Conservation (phyloP, 208 protist species). For the Crithidia fasciculata region DNA sequence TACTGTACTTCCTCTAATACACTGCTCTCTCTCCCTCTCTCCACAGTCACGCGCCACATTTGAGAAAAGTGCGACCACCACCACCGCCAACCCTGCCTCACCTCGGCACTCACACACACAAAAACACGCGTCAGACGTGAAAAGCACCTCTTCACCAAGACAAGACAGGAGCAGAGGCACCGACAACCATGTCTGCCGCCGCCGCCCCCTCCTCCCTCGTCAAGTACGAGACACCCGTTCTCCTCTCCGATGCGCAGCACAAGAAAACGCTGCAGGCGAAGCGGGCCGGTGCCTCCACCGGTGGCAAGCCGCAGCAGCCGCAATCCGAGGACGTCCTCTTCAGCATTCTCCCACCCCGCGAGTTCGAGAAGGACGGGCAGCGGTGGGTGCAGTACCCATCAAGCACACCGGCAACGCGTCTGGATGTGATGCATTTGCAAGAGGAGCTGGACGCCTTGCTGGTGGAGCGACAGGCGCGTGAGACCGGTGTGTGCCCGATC, state of each 20-base stretch:
- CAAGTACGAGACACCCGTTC: conserved; percentile 90
- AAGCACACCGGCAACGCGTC: conserved; percentile 85
- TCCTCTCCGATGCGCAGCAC: conserved; percentile 83
- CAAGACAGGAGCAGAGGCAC: no score
- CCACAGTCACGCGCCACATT: no score
- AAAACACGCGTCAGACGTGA: no score
- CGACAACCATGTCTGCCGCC: conserved; percentile 19
- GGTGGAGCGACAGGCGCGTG: conserved; percentile 95
- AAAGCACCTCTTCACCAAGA: no score
- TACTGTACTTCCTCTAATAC: no score
- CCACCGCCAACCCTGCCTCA: no score
- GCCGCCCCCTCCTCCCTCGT: conserved; percentile 67
- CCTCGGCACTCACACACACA: no score
- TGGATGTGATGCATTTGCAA: conserved; percentile 94
- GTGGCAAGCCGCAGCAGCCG: conserved; percentile 24
- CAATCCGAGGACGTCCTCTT: conserved; percentile 92
- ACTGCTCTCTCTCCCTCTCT: no score
- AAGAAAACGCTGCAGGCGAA: conserved; percentile 64
- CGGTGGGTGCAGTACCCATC: conserved; percentile 91
- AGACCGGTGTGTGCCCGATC: conserved; percentile 98
- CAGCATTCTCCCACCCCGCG: conserved; percentile 90
- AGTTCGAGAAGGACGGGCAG: conserved; percentile 87
- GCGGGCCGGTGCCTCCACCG: conserved; percentile 5
- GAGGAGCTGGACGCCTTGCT: conserved; percentile 95
- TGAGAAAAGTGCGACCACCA: no score